Evolutionary conservation across 208 protist genomes (phyloP), one percentile per base, ranked within the genome.

Genomic region (Acanthamoeba royreba): DNA sequence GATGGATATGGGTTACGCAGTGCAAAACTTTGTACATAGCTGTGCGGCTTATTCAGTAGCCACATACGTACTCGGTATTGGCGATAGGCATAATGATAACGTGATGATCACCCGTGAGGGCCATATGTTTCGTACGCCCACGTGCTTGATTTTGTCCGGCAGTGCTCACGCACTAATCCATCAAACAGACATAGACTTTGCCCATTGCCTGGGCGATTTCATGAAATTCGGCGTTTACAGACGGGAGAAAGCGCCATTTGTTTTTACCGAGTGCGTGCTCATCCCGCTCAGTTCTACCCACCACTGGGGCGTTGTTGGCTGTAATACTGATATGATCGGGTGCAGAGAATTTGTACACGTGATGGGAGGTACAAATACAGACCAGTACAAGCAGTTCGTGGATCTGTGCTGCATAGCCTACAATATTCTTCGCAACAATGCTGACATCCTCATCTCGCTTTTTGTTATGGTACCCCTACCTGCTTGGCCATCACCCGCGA

Each of bases 31-130:
- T 94, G 94, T 98, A 2, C 96, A 97, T 47, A 99, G 98, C 66
- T 98, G 97, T 63, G 98, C 98, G 1, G 98, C 97, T 22, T 99
- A 99, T 95, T 93, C 97, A 55, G 97, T 99, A 22, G 98, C 98
- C 22, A 99, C 98, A 1, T 99, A 98, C 95, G 96, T 98, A 33
- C 89, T 98, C 49, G 97, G 97, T 31, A 97, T 98, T n/a, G 97
- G 97, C 63, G 95, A 98, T 81, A 53, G 98, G 46, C 98, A 98
- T 43, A 97, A 97, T 45, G 96, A 97, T 66, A 97, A 97, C 49
- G 96, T 98, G 35, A 97, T 98, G 96, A n/a, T 98, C 28, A 95
- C 92, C 25, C 93, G 94, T 40, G 35, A 47, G 35, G 97, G 97
- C 1, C 94, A 97, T 38, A 61, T 98, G 2, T 98, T 98, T 90